Conservation (phyloP, 2,329 filamentous ascomycete species). For the Fusarium clavum region DNA sequence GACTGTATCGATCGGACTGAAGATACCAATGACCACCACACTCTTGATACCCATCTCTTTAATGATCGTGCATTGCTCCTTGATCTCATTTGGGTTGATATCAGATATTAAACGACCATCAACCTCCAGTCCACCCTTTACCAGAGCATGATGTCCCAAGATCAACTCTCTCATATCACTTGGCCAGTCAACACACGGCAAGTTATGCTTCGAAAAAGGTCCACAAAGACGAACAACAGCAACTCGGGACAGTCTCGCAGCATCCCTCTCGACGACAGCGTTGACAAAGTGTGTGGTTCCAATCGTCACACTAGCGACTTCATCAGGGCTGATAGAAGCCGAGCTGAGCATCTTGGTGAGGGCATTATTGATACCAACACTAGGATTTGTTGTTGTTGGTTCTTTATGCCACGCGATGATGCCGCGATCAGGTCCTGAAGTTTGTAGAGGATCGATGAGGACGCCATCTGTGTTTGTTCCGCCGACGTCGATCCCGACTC, state of each 20-base stretch:
- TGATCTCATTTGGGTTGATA: conserved; percentile 57
- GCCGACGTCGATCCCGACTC: conserved; percentile 61
- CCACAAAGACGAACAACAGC: conserved; percentile 67
- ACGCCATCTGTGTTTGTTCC: conserved; percentile 67
- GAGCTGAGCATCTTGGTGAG: conserved; percentile 58
- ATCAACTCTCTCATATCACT: conserved; percentile 60
- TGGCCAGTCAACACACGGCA: conserved; percentile 66
- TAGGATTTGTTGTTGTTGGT: conserved; percentile 61
- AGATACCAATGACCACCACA: conserved; percentile 63
- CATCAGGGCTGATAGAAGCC: conserved; percentile 48
- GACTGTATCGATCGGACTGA: conserved; percentile 64
- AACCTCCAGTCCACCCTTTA: conserved; percentile 64
- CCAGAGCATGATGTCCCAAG: conserved; percentile 57
- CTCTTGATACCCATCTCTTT: conserved; percentile 57
- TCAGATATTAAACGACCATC: conserved; percentile 61
- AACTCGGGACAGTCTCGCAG: conserved; percentile 59
- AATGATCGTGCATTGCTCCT: conserved; percentile 54
- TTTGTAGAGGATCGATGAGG: conserved; percentile 57
- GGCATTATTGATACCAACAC: conserved; percentile 58
- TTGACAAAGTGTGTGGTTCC: conserved; percentile 71
- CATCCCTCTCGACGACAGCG: conserved; percentile 66
- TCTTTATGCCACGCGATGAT: conserved; percentile 64
- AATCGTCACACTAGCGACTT: conserved; percentile 63
- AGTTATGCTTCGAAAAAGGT: conserved; percentile 63
- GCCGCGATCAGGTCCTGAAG: conserved; percentile 53